These are phyloP conservation scores for Neospermospora avenae DNA, from an alignment of 2,329 filamentous ascomycete species.

Conservation along the genomic window DNA sequence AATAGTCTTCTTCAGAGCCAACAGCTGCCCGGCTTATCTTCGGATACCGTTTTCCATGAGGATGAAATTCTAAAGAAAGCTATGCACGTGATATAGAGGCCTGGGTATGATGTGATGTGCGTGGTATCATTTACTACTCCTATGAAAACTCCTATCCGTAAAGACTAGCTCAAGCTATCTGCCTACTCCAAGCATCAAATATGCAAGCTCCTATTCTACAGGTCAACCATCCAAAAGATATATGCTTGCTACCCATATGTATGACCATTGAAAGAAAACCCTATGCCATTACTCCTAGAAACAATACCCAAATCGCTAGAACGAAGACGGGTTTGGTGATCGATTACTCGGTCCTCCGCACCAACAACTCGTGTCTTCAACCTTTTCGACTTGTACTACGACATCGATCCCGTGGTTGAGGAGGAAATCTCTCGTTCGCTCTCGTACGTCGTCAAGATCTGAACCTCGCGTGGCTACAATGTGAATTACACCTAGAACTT, in stretches of 20 bases:
- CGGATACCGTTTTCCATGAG: too few species aligned
- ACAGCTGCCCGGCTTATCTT: too few species aligned
- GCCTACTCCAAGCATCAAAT: conserved; percentile 5
- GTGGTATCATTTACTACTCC: conserved; percentile 13
- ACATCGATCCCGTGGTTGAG: conserved; percentile 71
- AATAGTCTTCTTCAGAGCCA: too few species aligned
- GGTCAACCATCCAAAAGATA: conserved; percentile 5
- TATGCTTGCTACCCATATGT: conserved; percentile 2
- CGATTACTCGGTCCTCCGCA: conserved; percentile 41
- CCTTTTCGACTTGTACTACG: conserved; percentile 82
- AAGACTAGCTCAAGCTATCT: neutral
- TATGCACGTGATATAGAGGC: neutral
- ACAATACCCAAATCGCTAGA: neutral
- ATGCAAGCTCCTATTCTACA: conserved; percentile 10
- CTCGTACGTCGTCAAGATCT: conserved; percentile 78
- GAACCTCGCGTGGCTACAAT: conserved; percentile 70
- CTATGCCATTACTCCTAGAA: neutral
- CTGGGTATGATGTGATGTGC: neutral
- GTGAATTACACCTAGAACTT: conserved; percentile 80
- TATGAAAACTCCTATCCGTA: conserved; percentile 12
- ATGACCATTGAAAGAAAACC: neutral
- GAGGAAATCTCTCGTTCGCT: conserved; percentile 71
- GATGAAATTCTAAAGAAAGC: too few species aligned
- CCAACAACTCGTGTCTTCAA: conserved; percentile 68
- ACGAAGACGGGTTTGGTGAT: conserved; percentile 6